phyloP scores from a whole-genome alignment of 208 protist species.

The Leishmania amazonensis region DNA sequence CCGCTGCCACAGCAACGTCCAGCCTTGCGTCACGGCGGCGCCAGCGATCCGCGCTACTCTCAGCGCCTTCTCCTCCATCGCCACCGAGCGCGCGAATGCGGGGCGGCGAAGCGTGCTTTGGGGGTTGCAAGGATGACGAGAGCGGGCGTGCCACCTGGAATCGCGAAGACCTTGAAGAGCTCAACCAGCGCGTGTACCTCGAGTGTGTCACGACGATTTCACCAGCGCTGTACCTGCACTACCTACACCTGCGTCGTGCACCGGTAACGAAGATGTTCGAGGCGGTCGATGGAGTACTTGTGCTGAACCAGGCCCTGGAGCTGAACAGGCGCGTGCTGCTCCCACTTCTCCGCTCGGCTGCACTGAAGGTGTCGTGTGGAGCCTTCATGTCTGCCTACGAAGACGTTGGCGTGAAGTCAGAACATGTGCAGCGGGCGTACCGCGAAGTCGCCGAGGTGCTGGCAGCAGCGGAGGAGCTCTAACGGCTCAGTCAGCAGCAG shows the following conservation, averaged over 20 bases:
- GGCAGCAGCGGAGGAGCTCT: conserved; percentile 48
- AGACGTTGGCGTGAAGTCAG: conserved; percentile 60
- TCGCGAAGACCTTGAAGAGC: conserved; percentile 8
- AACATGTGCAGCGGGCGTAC: conserved; percentile 63
- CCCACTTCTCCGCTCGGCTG: conserved; percentile 73
- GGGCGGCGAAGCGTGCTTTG: background rate
- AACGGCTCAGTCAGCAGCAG: background rate
- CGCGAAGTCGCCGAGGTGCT: conserved; percentile 64
- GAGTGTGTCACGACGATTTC: conserved; percentile 33
- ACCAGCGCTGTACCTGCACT: conserved; percentile 37
- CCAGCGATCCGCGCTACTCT: background rate
- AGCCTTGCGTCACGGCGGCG: background rate
- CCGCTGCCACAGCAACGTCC: background rate
- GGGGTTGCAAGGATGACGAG: background rate
- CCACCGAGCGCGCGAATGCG: background rate
- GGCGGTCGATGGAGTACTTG: conserved; percentile 63
- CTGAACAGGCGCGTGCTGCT: conserved; percentile 69
- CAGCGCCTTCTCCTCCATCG: background rate
- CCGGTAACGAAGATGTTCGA: conserved; percentile 53
- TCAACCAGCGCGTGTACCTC: conserved; percentile 26
- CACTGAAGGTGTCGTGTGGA: conserved; percentile 77
- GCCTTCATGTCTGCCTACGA: conserved; percentile 81
- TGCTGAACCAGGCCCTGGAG: conserved; percentile 80
- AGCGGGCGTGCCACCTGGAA: background rate
- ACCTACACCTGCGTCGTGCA: conserved; percentile 35